Conservation (phyloP, 2,329 filamentous ascomycete species). For the Venturia carpophila region DNA sequence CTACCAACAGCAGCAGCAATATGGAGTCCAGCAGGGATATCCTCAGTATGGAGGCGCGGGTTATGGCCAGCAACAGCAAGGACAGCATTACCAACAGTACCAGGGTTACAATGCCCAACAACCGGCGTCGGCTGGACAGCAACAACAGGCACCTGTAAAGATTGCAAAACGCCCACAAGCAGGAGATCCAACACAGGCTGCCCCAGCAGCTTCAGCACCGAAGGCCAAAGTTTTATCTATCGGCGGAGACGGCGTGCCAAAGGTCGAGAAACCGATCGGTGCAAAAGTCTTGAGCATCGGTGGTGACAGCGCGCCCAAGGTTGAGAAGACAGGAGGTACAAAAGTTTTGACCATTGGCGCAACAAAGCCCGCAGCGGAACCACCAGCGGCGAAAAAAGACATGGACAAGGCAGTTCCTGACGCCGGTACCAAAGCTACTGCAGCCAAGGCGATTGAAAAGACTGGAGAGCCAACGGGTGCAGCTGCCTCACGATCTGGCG, state of each 20-base stretch:
- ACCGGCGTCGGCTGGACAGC: slow-evolving; percentile 30
- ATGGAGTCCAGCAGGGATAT: slow-evolving; percentile 35
- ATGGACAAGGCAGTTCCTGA: slow-evolving; percentile 46
- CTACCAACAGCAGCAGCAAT: slow-evolving; percentile 30
- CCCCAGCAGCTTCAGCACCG: slow-evolving; percentile 38
- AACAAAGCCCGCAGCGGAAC: slow-evolving; percentile 26
- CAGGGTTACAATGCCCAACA: slow-evolving; percentile 23
- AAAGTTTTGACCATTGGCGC: slow-evolving; percentile 50
- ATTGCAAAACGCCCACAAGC: slow-evolving; percentile 19
- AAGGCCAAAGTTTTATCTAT: slow-evolving; percentile 57
- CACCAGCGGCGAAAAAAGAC: slow-evolving; percentile 41
- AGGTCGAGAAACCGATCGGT: slow-evolving; percentile 43
- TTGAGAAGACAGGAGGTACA: slow-evolving; percentile 42
- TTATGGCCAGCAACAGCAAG: slow-evolving; percentile 35
- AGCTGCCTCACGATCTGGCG: slow-evolving; percentile 49
- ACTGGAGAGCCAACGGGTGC: slow-evolving; percentile 59
- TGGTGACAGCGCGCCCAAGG: slow-evolving; percentile 46
- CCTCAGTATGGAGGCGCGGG: slow-evolving; percentile 27
- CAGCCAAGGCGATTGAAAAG: slow-evolving; percentile 87
- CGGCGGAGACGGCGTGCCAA: slow-evolving; percentile 46
- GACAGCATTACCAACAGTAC: slow-evolving; percentile 17
- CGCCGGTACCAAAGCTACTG: slow-evolving; percentile 75
- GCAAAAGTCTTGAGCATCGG: slow-evolving; percentile 53
- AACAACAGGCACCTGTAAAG: slow-evolving; percentile 36
- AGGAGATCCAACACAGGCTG: slow-evolving; percentile 36